Conservation (phyloP, 164 flowering plant genomes). For the Santalum album region DNA sequence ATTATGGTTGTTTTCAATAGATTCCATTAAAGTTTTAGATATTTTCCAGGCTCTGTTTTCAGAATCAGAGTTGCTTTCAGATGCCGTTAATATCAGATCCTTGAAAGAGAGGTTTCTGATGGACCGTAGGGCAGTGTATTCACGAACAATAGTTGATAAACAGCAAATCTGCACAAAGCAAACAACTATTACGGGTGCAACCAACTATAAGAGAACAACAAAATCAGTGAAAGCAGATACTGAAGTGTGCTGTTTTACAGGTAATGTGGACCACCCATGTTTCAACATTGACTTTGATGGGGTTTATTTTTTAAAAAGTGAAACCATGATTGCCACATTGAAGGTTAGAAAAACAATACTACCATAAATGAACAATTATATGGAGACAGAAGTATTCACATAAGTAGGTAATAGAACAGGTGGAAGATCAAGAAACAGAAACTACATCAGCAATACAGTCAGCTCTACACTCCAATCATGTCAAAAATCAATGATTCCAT, state of each 20-base stretch:
- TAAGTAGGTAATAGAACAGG: no score
- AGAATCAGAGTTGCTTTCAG: constrained; percentile 29
- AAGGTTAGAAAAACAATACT: no score
- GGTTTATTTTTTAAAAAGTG: not conserved
- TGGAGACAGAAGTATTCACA: no score
- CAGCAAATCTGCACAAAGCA: constrained; percentile 61
- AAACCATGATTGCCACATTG: no score
- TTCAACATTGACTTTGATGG: not conserved
- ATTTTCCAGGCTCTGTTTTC: constrained; percentile 64
- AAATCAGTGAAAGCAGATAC: not conserved
- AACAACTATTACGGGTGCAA: not conserved
- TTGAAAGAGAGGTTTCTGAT: constrained; percentile 65
- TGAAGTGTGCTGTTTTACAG: not conserved
- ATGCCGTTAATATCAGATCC: constrained; percentile 63
- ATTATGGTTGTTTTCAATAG: constrained; percentile 54
- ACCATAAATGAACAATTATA: no score
- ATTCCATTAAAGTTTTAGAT: constrained; percentile 53
- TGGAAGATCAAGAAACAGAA: no score
- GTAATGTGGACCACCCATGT: no score
- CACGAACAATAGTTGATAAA: constrained; percentile 85
- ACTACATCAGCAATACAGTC: no score
- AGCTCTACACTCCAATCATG: no score
- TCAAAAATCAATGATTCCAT: no score
- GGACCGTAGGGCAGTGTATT: constrained; percentile 68
- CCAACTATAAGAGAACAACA: not conserved